Evolutionary conservation across 768 basidiomycete genomes (phyloP).

Genomic region (Xanthoconium stramineum): DNA sequence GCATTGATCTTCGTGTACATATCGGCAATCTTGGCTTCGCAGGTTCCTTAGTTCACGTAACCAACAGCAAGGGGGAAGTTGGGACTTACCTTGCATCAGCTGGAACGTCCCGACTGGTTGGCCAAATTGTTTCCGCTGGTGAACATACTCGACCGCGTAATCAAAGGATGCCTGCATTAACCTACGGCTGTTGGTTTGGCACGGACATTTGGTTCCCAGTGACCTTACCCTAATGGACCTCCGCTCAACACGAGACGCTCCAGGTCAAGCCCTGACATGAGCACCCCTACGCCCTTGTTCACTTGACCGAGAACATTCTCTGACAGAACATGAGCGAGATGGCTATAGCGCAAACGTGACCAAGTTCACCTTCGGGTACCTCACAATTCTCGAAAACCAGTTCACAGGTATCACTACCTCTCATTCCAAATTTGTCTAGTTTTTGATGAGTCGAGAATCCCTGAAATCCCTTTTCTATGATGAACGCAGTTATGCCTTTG

Average conservation of each 20-base stretch:
- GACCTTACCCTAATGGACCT: constrained; percentile 78
- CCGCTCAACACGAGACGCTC: constrained; percentile 90
- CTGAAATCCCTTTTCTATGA: constrained; percentile 76
- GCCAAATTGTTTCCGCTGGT: constrained; percentile 90
- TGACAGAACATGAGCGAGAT: constrained; percentile 27
- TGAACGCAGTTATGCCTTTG: constrained; percentile 90
- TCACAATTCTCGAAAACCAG: constrained; percentile 88
- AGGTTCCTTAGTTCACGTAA: neutral
- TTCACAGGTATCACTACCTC: constrained; percentile 94
- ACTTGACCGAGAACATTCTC: constrained; percentile 83
- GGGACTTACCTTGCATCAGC: constrained; percentile 80
- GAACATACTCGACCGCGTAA: constrained; percentile 83
- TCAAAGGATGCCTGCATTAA: constrained; percentile 95
- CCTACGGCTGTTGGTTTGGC: constrained; percentile 35
- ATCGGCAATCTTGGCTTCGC: constrained; percentile 74
- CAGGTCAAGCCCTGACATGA: constrained; percentile 93
- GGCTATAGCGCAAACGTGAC: neutral
- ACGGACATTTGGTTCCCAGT: neutral
- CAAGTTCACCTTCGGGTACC: constrained; percentile 74
- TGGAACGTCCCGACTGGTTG: constrained; percentile 88
- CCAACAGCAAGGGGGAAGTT: neutral
- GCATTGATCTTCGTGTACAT: constrained; percentile 95
- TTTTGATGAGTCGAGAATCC: constrained; percentile 91
- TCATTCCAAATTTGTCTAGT: constrained; percentile 95
- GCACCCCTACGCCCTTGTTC: constrained; percentile 76